Evolutionary conservation across 2,329 filamentous ascomycete species (phyloP).

Genomic region (Verticillium alfalfae): DNA sequence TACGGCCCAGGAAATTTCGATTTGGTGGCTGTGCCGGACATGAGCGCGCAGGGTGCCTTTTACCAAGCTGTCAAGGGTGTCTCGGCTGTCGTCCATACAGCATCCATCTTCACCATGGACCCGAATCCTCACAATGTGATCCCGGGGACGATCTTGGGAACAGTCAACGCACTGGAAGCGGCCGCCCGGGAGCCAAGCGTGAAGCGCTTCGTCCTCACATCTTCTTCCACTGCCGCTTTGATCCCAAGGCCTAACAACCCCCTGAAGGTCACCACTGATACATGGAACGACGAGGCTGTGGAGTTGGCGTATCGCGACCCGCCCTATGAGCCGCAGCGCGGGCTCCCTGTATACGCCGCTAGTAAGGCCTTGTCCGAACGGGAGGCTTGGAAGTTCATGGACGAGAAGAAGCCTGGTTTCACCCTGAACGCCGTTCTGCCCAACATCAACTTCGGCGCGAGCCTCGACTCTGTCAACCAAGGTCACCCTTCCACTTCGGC

Average conservation of each 20-base stretch:
- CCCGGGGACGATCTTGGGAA: constrained; percentile 21
- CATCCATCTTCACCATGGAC: constrained; percentile 24
- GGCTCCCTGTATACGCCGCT: constrained; percentile 24
- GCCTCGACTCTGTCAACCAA: constrained; percentile 13
- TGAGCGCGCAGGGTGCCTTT: constrained; percentile 18
- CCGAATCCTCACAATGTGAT: constrained; percentile 29
- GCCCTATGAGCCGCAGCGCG: constrained; percentile 22
- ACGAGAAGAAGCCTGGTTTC: constrained; percentile 21
- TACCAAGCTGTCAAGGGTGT: constrained; percentile 20
- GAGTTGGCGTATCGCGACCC: constrained; percentile 27
- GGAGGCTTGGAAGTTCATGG: constrained; percentile 29
- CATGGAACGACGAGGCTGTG: constrained; percentile 27
- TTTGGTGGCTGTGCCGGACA: constrained; percentile 24
- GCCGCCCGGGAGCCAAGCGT: constrained; percentile 26
- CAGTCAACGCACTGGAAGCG: constrained; percentile 23
- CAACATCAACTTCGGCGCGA: constrained; percentile 17
- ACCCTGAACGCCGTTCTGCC: constrained; percentile 22
- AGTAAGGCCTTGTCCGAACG: constrained; percentile 31
- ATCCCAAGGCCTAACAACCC: constrained; percentile 11
- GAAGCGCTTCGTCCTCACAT: constrained; percentile 33
- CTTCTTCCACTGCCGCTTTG: constrained; percentile 19
- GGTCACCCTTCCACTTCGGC: constrained; percentile 16
- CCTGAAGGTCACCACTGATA: constrained; percentile 17
- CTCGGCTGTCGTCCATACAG: constrained; percentile 29
- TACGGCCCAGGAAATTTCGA: constrained; percentile 27